Conservation (phyloP, 1,284 basidiomycete genomes). For the Porogramme epimiltina region DNA sequence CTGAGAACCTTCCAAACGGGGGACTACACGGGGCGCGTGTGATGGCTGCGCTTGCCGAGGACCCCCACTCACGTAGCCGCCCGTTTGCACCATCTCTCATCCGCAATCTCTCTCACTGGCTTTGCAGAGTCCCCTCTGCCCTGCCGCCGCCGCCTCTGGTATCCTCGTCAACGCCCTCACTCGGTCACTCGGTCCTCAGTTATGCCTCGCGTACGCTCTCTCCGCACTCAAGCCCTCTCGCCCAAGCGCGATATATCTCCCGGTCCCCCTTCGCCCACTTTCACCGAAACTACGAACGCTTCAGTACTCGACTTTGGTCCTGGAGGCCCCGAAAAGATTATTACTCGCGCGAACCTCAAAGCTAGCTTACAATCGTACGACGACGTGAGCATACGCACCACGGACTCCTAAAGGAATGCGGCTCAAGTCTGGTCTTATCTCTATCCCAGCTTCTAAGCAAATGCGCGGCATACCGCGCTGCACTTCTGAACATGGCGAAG, state of each 20-base stretch:
- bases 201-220: conserved; percentile 66
- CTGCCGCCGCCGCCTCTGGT: neutral
- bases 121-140: conserved; percentile 1
- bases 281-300: conserved; percentile 78
- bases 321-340: conserved; percentile 77
- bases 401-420: neutral
- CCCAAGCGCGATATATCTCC: conserved; percentile 51
- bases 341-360: conserved; percentile 81
- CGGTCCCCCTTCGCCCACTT: conserved; percentile 77
- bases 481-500: conserved; percentile 81
- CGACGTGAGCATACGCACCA: conserved; percentile 50
- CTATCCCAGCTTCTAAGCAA: conserved; percentile 74
- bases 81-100: conserved; percentile 9
- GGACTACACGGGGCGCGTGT: conserved; percentile 13
- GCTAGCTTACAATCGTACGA: conserved; percentile 79
- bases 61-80: conserved; percentile 1
- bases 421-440: conserved; percentile 14
- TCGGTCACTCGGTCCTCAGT: neutral
- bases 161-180: conserved; percentile 1
- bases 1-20: conserved; percentile 14
- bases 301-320: conserved; percentile 74
- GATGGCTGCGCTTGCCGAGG: conserved; percentile 16
- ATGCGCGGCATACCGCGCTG: conserved; percentile 83
- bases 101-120: conserved; percentile 13
- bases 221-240: conserved; percentile 54